Percentiles rank a stretch among this genome's conserved stretches.
These are phyloP conservation scores for Psidium guajava DNA, from an alignment of 345 rosid genomes.

Conservation along the genomic window DNA sequence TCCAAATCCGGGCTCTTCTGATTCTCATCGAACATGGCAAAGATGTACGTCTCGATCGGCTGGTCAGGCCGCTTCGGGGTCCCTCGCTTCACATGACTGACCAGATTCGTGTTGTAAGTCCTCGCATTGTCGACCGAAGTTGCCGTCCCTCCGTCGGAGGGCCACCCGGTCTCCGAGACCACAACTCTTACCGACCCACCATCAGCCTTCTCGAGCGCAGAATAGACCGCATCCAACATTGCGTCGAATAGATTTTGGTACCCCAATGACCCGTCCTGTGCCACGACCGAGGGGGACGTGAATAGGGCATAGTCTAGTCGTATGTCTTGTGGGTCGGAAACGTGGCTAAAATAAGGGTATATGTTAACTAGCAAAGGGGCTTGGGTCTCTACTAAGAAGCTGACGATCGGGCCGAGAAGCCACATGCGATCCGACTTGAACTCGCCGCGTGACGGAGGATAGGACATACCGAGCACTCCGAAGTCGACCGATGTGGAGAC, in stretches of 20 bases:
- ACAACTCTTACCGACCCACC: slow-evolving; percentile 42
- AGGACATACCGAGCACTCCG: background rate
- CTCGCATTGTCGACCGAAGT: slow-evolving; percentile 36
- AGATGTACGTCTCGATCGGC: slow-evolving; percentile 53
- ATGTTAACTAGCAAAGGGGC: slow-evolving; percentile 35
- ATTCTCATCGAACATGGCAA: slow-evolving; percentile 53
- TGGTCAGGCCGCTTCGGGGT: slow-evolving; percentile 33
- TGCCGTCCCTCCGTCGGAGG: slow-evolving; percentile 23
- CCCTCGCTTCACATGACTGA: slow-evolving; percentile 36
- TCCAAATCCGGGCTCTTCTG: slow-evolving; percentile 35
- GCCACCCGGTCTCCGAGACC: slow-evolving; percentile 64
- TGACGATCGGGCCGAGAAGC: slow-evolving; percentile 20
- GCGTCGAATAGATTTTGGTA: slow-evolving; percentile 56
- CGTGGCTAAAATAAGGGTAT: slow-evolving; percentile 32
- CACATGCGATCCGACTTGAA: slow-evolving; percentile 5
- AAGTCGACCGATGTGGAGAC: slow-evolving; percentile 21
- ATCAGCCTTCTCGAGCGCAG: slow-evolving; percentile 42
- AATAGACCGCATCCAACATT: slow-evolving; percentile 31
- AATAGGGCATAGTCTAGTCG: slow-evolving; percentile 30
- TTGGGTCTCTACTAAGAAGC: slow-evolving; percentile 21
- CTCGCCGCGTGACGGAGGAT: slow-evolving; percentile 8
- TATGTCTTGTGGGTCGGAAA: background rate
- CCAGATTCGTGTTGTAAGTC: slow-evolving; percentile 39
- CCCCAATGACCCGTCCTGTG: slow-evolving; percentile 2
- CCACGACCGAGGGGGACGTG: background rate